Base-by-base conservation (phyloP, 1,284 basidiomycete genomes). In the Fomitopsis pinicola region DNA sequence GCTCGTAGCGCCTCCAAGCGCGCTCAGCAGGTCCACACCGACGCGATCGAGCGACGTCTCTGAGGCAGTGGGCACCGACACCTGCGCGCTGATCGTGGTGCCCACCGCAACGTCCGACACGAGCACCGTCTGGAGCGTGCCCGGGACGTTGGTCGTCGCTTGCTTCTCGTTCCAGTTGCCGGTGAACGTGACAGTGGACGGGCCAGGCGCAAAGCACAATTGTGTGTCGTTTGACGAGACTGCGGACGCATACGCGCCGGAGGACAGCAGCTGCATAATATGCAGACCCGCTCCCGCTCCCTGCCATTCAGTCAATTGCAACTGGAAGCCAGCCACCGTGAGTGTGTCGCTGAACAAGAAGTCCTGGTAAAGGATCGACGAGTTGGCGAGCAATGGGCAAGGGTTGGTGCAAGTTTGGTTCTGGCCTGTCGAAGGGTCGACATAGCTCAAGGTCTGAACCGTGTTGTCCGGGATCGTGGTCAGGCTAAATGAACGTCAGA, bases 391-490 rank as follows among this genome's bases (percentile, higher is more conserved):
- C 38, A 95, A 79, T 0, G 93, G 91, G 69, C 92, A 96, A 17
- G 78, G 75, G 58, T 83, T 76, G 5, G 84, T 80, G 74, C 92
- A 95, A 0, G 91, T 91, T 66, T 77, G 73, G 68, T 88, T 93
- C 70, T 88, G 80, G 59, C 88, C 86, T 17, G 88, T 92, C 4
- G 76, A 71, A 0, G 91, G 89, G 70, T 98, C 92, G 57, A 91
- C 76, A 70, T 91, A 97, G 48, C 84, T 84, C 60, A 96, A 79
- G 17, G 84, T 85, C 69, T 88, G 87, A 26, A 94, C 85, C 3
- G 80, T 82, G 72, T 98, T 96, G 76, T 96, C 94, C 0, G 97
- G 95, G 64, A 95, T 87, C 15, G 94, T 89, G 2, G 88, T 89
- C 52, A 95, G 77, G 67, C 93, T 95, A 66, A 22, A n/a, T 30